Evolutionary conservation across 2,329 filamentous ascomycete species (phyloP), one percentile per base, ranked within the genome.

Genomic region (Hypomyces rosellus): DNA sequence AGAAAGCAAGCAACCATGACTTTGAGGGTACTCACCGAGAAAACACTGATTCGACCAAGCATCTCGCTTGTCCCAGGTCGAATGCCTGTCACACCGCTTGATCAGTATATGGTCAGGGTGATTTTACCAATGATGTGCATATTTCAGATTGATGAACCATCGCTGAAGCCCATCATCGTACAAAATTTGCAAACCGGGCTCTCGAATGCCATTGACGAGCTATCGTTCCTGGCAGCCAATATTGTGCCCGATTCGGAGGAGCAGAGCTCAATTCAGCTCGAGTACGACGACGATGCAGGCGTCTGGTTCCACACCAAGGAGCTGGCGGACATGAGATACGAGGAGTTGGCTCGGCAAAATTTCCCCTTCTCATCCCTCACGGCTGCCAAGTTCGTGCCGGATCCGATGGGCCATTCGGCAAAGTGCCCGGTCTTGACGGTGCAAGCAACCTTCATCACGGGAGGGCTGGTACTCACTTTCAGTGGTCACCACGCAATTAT

Each of bases 271-370:
- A 46, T 52, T 20, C 50, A 49, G 42, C 42, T 52, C 14, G 47
- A 49, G 36, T 52, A 49, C 34, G 37, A 30, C 41, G 33, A 52
- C 15, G 50, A 50, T 33, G 37, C 50, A 9, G 50, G 50, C 33
- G 50, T 52, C 36, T 52, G 50, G 50, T 52, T 52, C n/a, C 46
- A 49, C 33, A 48, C 45, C 50, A 52, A 52, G 33, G 49, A 51
- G 38, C 20, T 51, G 12, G 40, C 49, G 38, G 41, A 44, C 4
- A 45, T 51, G 36, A 40, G 48, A 22, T 51, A 51, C 25, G 40
- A 39, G 18, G 45, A 51, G n/a, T 14, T 51, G 34, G 45, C 39
- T 9, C 22, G 25, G 15, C 45, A 45, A 39, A 48, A 48, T 20
- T 51, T 51, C 45, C 49, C 49, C 13, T 51, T 51, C 9, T 39